Percentiles rank a stretch among this genome's conserved stretches.
Conservation (phyloP, 331 rosid species). For the Malus hybrid region DNA sequence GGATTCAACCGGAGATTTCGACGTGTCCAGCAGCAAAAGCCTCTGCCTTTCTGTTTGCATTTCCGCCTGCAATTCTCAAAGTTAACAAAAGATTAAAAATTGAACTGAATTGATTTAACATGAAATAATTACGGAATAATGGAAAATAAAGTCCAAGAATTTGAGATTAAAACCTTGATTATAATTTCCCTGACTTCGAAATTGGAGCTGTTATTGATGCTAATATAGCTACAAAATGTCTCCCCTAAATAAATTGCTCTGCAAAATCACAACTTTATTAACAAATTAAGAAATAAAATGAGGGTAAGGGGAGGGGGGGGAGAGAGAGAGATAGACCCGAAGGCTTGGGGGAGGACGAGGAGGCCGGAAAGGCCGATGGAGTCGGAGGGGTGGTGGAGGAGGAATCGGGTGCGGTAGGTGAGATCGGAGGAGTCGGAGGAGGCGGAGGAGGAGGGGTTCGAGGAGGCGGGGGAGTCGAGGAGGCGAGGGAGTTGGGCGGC, state of each 20-base stretch:
- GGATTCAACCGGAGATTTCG: constrained; percentile 91
- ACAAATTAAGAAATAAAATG: not conserved
- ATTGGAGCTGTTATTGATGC: constrained; percentile 88
- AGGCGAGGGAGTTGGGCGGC: constrained; percentile 37
- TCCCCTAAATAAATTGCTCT: constrained; percentile 98
- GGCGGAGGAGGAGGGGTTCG: not conserved
- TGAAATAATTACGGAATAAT: not conserved
- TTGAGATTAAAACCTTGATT: constrained; percentile 17
- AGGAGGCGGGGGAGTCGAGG: constrained; percentile 11
- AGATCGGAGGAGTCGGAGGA: constrained; percentile 55
- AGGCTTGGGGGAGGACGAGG: constrained; percentile 97
- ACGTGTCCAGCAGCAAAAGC: constrained; percentile 80
- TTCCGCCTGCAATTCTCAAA: constrained; percentile 58
- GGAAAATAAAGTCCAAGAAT: not conserved
- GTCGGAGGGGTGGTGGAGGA: constrained; percentile 64
- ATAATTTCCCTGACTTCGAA: constrained; percentile 77
- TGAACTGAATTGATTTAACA: not conserved
- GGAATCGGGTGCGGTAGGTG: constrained; percentile 59
- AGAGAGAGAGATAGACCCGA: constrained; percentile 46
- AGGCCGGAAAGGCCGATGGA: constrained; percentile 92
- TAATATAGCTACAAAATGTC: constrained; percentile 92
- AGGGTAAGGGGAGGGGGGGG: not conserved
- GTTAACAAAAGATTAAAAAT: not conserved
- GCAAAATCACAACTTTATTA: constrained; percentile 5
- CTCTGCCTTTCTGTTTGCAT: constrained; percentile 98